A percentile compares a stretch with the other conserved stretches of the same genome.
Evolutionary conservation across 768 basidiomycete species (phyloP).

Genomic region (Chlorophyllum brunneum): DNA sequence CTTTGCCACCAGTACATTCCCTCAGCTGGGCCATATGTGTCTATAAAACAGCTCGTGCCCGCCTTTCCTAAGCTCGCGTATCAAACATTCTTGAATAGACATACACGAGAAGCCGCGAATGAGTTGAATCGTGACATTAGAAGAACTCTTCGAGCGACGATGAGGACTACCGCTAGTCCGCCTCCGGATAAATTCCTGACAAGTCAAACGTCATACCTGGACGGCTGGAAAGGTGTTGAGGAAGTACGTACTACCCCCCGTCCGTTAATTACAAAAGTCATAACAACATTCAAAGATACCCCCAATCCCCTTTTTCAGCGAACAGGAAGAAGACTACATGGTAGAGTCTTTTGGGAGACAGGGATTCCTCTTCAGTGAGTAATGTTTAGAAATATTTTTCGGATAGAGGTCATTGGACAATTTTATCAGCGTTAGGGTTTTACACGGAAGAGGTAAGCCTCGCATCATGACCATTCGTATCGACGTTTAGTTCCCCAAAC

Average conservation of each 20-base stretch:
- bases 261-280: not conserved
- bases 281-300: slow-evolving; percentile 42
- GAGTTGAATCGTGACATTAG: slow-evolving; percentile 57
- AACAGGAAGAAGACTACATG: slow-evolving; percentile 67
- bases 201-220: slow-evolving; percentile 45
- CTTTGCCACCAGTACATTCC: slow-evolving; percentile 52
- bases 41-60: slow-evolving; percentile 35
- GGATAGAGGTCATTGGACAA: not conserved
- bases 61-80: slow-evolving; percentile 55
- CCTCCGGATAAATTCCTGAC: slow-evolving; percentile 54
- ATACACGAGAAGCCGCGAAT: slow-evolving; percentile 40
- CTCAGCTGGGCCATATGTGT: slow-evolving; percentile 40
- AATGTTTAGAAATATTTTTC: not conserved
- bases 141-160: slow-evolving; percentile 52
- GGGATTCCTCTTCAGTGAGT: slow-evolving; percentile 60
- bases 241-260: slow-evolving; percentile 28
- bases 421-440: slow-evolving; percentile 53
- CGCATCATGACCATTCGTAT: too few species aligned
- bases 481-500: not conserved
- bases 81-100: slow-evolving; percentile 56
- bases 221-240: slow-evolving; percentile 43
- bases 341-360: slow-evolving; percentile 56
- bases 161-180: slow-evolving; percentile 49
- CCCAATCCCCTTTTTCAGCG: slow-evolving; percentile 55
- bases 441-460: slow-evolving; percentile 50